A percentile compares a stretch with the other conserved stretches of the same genome.
These are phyloP conservation scores for Coprinellus aureogranulatus DNA, from an alignment of 768 basidiomycete genomes.

Conservation along the genomic window DNA sequence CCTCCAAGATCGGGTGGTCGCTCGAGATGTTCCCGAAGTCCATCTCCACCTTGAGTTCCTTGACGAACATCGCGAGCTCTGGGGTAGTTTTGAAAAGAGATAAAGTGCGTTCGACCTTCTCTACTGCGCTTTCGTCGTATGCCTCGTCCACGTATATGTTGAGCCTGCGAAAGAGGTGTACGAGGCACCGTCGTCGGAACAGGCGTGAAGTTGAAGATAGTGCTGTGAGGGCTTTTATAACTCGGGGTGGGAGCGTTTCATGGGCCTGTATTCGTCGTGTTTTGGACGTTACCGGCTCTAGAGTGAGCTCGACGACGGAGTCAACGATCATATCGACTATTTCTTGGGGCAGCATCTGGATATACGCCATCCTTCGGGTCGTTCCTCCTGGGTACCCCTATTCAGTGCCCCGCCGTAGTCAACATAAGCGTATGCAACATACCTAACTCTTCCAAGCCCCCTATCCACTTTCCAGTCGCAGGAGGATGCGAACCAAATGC, in stretches of 20 bases:
- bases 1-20: neutral
- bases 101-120: neutral
- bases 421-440: constrained; percentile 5
- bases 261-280: neutral
- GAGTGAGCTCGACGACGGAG: neutral
- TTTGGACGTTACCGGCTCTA: too few species aligned
- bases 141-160: neutral
- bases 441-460: constrained; percentile 4
- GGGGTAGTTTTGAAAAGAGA: too few species aligned
- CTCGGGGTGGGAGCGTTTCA: neutral
- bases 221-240: neutral
- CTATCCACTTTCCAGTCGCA: too few species aligned
- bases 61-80: neutral
- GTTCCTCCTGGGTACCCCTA: constrained; percentile 5
- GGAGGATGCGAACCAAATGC: too few species aligned
- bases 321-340: neutral
- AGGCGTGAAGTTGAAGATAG: neutral
- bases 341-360: neutral
- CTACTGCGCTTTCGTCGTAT: neutral
- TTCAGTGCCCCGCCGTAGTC: constrained; percentile 1
- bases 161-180: neutral
- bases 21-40: neutral
- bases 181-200: neutral
- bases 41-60: neutral
- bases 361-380: neutral